Conservation (phyloP, 768 basidiomycete genomes). For the Trametes coccinea region DNA sequence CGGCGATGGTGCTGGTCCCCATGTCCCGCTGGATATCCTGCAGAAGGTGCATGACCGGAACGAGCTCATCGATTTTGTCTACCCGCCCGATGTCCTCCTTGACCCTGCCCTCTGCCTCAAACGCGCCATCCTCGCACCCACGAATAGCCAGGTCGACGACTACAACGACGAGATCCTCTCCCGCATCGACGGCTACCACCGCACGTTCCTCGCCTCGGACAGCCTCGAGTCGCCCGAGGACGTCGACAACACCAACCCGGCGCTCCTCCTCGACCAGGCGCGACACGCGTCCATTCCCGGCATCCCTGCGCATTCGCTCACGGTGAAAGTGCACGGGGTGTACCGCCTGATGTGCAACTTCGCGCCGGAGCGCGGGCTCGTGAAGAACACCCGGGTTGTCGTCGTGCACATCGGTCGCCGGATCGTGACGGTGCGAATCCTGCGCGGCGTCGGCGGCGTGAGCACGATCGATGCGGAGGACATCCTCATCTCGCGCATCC, state of each 20-base stretch:
- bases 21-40: conserved; percentile 30
- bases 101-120: conserved; percentile 31
- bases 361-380: conserved; percentile 37
- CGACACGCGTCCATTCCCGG: conserved; percentile 23
- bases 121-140: conserved; percentile 40
- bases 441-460: conserved; percentile 23
- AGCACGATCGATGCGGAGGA: conserved; percentile 26
- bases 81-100: conserved; percentile 26
- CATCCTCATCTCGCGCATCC: conserved; percentile 31
- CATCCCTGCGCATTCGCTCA: conserved; percentile 30
- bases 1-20: conserved; percentile 35
- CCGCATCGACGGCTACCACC: conserved; percentile 26
- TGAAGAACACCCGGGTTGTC: conserved; percentile 42
- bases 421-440: conserved; percentile 28
- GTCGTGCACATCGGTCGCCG: conserved; percentile 31
- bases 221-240: conserved; percentile 28
- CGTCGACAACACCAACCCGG: conserved; percentile 18
- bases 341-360: conserved; percentile 42
- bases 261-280: conserved; percentile 27
- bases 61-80: conserved; percentile 33
- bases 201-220: conserved; percentile 31
- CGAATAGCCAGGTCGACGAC: conserved; percentile 37
- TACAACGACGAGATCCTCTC: conserved; percentile 37
- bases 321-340: conserved; percentile 35
- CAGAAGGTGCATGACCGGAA: conserved; percentile 12